These are phyloP conservation scores for Torulaspora pretoriensis DNA, from an alignment of 1,139 yeast genomes.

Conservation along the genomic window DNA sequence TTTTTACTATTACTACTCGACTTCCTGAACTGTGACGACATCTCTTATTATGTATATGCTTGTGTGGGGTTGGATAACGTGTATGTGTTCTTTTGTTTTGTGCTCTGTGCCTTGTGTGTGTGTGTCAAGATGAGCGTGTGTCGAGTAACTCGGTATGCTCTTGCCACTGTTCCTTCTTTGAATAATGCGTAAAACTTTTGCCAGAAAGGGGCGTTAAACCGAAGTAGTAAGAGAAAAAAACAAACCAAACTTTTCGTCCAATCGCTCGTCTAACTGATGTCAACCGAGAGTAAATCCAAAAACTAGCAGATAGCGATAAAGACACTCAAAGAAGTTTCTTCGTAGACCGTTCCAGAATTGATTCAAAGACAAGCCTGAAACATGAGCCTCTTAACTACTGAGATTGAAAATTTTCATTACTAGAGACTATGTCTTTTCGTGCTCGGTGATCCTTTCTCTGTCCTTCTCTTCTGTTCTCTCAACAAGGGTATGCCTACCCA, in stretches of 20 bases:
- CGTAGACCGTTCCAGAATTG: not conserved
- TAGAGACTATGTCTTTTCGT: not conserved
- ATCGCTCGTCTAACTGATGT: not conserved
- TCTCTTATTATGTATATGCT: conserved; percentile 10
- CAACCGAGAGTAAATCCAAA: not conserved
- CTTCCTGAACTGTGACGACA: conserved; percentile 30
- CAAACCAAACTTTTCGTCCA: not conserved
- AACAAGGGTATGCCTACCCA: not conserved
- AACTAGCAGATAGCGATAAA: not conserved
- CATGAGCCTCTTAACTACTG: not conserved
- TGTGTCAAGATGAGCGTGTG: conserved; percentile 4
- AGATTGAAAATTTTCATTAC: not conserved
- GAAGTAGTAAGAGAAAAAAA: not conserved
- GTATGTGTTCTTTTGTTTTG: not conserved
- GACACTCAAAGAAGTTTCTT: not conserved
- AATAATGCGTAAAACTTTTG: conserved; percentile 1
- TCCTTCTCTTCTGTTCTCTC: not conserved
- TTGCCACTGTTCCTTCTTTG: not conserved
- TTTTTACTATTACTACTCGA: conserved; percentile 26
- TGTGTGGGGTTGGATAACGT: conserved; percentile 5
- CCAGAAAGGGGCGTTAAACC: conserved; percentile 4
- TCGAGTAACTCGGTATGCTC: not conserved
- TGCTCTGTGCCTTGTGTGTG: not conserved
- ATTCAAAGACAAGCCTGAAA: no score
- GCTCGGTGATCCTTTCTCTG: not conserved